These are phyloP conservation scores for Magnusiomyces ingens DNA, from an alignment of 1,139 yeast genomes.

Conservation along the genomic window DNA sequence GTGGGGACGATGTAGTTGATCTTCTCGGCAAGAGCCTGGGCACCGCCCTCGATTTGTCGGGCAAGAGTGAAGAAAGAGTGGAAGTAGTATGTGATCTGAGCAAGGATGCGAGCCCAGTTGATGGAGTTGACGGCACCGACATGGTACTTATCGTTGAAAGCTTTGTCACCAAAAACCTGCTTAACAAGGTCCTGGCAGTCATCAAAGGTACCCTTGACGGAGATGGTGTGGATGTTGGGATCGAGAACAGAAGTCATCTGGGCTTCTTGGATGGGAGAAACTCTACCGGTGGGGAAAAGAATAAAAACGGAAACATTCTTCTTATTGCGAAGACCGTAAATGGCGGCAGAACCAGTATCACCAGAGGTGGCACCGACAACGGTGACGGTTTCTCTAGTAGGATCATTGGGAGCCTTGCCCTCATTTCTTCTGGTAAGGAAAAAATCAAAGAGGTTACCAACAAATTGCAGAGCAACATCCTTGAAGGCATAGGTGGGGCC, in stretches of 20 bases:
- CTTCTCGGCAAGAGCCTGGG: conserved; percentile 24
- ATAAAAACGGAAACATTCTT: conserved; percentile 95
- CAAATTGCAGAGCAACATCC: conserved; percentile 96
- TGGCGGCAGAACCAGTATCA: conserved; percentile 98
- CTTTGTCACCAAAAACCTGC: conserved; percentile 81
- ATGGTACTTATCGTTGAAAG: conserved; percentile 82
- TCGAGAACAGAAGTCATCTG: conserved; percentile 99
- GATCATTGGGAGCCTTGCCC: conserved; percentile 45
- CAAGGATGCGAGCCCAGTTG: conserved; percentile 97
- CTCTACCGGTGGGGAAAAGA: conserved; percentile 93
- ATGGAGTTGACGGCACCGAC: conserved; percentile 97
- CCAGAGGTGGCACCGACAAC: conserved; percentile 99
- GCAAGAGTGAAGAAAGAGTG: conserved; percentile 77
- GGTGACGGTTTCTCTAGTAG: conserved; percentile 71
- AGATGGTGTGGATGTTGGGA: conserved; percentile 84
- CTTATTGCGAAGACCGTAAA: conserved; percentile 93
- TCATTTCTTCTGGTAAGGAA: conserved; percentile 74
- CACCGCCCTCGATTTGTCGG: conserved; percentile 30
- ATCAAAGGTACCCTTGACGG: conserved; percentile 94
- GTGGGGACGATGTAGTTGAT: conserved; percentile 91
- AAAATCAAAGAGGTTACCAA: conserved; percentile 91
- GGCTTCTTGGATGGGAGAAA: conserved; percentile 94
- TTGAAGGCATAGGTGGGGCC: conserved; percentile 99
- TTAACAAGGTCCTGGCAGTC: conserved; percentile 97
- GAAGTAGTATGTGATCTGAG: conserved; percentile 95